Percentiles rank a stretch among this genome's conserved stretches.
Evolutionary conservation across 2,329 filamentous ascomycete genomes (phyloP).

Genomic region (Claviceps spartinae): DNA sequence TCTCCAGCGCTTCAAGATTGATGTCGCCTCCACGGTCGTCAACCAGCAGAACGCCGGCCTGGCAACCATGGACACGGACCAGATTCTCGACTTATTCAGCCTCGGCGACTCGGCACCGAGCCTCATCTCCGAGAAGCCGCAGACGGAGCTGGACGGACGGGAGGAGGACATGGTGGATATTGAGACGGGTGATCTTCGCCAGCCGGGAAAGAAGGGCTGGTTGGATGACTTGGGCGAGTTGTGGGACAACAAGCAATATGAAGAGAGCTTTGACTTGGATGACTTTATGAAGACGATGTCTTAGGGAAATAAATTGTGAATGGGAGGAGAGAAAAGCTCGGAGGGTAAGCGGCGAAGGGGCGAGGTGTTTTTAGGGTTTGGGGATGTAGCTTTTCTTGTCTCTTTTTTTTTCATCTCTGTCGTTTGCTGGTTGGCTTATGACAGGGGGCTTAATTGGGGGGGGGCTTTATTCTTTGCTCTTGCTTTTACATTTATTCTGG

Average conservation of each 20-base stretch:
- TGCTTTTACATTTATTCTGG: background rate
- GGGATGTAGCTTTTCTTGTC: background rate
- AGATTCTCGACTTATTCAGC: conserved; percentile 93
- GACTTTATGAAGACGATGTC: conserved; percentile 94
- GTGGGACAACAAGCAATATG: conserved; percentile 96
- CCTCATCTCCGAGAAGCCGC: conserved; percentile 47
- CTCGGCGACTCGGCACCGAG: conserved; percentile 64
- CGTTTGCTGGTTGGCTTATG: background rate
- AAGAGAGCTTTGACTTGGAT: conserved; percentile 93
- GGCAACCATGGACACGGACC: conserved; percentile 93
- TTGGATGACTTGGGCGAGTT: conserved; percentile 88
- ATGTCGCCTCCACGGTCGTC: conserved; percentile 93
- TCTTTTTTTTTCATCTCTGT: background rate
- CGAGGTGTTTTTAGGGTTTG: background rate
- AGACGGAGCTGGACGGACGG: conserved; percentile 44
- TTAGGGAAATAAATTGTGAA: conserved; percentile 12
- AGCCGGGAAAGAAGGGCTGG: conserved; percentile 94
- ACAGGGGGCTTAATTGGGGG: background rate
- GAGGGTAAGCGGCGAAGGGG: no score
- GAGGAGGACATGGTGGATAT: conserved; percentile 86
- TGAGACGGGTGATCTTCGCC: conserved; percentile 80
- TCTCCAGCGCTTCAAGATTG: conserved; percentile 98
- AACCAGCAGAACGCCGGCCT: conserved; percentile 97
- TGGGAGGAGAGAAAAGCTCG: background rate
- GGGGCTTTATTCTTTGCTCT: background rate